A percentile compares a stretch with the other conserved stretches of the same genome.
Evolutionary conservation across 2,329 filamentous ascomycete species (phyloP).

Genomic region (Gremmenia infestans): DNA sequence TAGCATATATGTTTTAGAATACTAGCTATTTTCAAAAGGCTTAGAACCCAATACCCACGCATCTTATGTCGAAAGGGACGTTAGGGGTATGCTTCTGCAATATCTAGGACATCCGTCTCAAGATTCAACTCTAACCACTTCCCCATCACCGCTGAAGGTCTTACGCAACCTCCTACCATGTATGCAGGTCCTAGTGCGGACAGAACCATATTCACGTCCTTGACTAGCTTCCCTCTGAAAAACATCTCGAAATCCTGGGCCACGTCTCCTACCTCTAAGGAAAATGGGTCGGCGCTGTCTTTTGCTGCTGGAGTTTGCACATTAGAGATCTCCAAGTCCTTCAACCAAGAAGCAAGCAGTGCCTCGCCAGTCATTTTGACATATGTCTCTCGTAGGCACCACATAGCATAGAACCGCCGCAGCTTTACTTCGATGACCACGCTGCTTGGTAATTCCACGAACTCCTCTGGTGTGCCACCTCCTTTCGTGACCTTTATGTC

Average conservation of each 20-base stretch:
- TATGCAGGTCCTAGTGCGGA: constrained; percentile 25
- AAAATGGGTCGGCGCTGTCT: constrained; percentile 4
- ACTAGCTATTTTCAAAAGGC: no score
- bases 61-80: neutral
- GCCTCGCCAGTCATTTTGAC: constrained; percentile 81
- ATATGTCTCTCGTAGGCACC: constrained; percentile 76
- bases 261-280: constrained; percentile 21
- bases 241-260: constrained; percentile 19
- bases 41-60: no score
- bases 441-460: constrained; percentile 27
- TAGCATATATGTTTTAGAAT: no score
- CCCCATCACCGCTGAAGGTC: constrained; percentile 3
- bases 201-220: constrained; percentile 28
- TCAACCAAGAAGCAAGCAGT: constrained; percentile 67
- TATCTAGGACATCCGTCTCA: constrained; percentile 21
- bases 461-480: constrained; percentile 5
- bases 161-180: constrained; percentile 27
- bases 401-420: constrained; percentile 69
- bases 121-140: constrained; percentile 17
- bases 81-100: constrained; percentile 17
- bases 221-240: constrained; percentile 23
- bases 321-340: constrained; percentile 61
- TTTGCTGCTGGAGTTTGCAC: constrained; percentile 37
- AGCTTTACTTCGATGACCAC: constrained; percentile 55
- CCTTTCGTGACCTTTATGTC: constrained; percentile 7